These are phyloP conservation scores for Ceratorhiza oryzae-sativae DNA, from an alignment of 1,284 basidiomycete species.

Conservation along the genomic window DNA sequence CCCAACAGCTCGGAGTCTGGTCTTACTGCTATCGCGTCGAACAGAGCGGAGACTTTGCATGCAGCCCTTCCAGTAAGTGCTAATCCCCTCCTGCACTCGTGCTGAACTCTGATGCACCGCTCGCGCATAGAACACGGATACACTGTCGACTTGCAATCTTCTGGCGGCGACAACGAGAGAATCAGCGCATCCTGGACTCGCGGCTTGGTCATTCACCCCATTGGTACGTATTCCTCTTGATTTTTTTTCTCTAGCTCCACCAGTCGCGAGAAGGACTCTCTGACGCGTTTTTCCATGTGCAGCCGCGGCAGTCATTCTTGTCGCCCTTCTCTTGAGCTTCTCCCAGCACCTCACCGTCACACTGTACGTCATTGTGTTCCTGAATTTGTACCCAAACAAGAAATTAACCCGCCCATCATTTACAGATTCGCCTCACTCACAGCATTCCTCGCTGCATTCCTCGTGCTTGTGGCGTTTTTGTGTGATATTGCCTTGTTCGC, in stretches of 20 bases:
- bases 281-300: slow-evolving; percentile 31
- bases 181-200: slow-evolving; percentile 70
- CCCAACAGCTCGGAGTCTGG: slow-evolving; percentile 66
- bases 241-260: slow-evolving; percentile 22
- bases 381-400: neutral
- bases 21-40: slow-evolving; percentile 45
- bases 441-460: slow-evolving; percentile 68
- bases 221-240: slow-evolving; percentile 58
- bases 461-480: slow-evolving; percentile 72
- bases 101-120: neutral
- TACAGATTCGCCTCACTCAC: slow-evolving; percentile 59
- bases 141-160: slow-evolving; percentile 48
- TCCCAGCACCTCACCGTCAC: slow-evolving; percentile 66
- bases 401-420: neutral
- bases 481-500: slow-evolving; percentile 77
- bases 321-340: slow-evolving; percentile 68
- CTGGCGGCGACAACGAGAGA: slow-evolving; percentile 37
- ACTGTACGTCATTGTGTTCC: slow-evolving; percentile 50
- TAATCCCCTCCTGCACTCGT: neutral
- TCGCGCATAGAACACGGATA: slow-evolving; percentile 57
- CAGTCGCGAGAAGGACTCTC: neutral
- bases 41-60: slow-evolving; percentile 33
- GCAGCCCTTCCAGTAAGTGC: slow-evolving; percentile 50
- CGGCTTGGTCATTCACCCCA: slow-evolving; percentile 73
- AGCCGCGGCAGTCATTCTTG: slow-evolving; percentile 68